These are phyloP conservation scores for Xerocomellus intermedius DNA, from an alignment of 768 basidiomycete species.

Conservation along the genomic window DNA sequence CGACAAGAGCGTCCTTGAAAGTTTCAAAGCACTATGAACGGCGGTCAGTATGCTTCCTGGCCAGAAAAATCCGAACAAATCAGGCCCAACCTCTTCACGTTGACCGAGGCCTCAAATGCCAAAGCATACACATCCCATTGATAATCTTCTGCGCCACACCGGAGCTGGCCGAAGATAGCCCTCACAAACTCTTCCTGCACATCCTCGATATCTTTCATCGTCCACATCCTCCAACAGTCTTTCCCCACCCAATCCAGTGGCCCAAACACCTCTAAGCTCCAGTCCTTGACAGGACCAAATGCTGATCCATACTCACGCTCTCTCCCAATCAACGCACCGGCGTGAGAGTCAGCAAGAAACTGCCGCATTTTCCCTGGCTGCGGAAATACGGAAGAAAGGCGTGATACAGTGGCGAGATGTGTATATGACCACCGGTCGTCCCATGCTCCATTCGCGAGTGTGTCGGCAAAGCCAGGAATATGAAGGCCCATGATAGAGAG, in stretches of 20 bases:
- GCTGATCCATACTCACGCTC: slow-evolving; percentile 59
- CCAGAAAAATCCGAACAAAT: not conserved
- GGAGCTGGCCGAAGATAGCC: slow-evolving; percentile 57
- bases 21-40: slow-evolving; percentile 56
- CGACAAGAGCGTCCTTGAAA: slow-evolving; percentile 65
- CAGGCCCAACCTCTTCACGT: slow-evolving; percentile 52
- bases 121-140: slow-evolving; percentile 67
- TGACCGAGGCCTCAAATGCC: slow-evolving; percentile 64
- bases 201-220: slow-evolving; percentile 45
- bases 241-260: slow-evolving; percentile 50
- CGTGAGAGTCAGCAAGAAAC: slow-evolving; percentile 56
- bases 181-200: slow-evolving; percentile 52
- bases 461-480: slow-evolving; percentile 60
- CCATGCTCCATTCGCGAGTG: slow-evolving; percentile 43
- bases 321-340: slow-evolving; percentile 65
- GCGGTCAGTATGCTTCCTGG: slow-evolving; percentile 8
- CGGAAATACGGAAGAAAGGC: slow-evolving; percentile 56
- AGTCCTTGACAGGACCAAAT: slow-evolving; percentile 69
- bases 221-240: slow-evolving; percentile 43
- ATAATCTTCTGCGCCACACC: slow-evolving; percentile 45
- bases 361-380: slow-evolving; percentile 26
- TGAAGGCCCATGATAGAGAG: slow-evolving; percentile 69
- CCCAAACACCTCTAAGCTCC: slow-evolving; percentile 53
- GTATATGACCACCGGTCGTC: slow-evolving; percentile 69
- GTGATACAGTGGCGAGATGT: slow-evolving; percentile 44